These are phyloP conservation scores for Fistulifera pelliculosa DNA, from an alignment of 108 stramenopile species.

Conservation along the genomic window DNA sequence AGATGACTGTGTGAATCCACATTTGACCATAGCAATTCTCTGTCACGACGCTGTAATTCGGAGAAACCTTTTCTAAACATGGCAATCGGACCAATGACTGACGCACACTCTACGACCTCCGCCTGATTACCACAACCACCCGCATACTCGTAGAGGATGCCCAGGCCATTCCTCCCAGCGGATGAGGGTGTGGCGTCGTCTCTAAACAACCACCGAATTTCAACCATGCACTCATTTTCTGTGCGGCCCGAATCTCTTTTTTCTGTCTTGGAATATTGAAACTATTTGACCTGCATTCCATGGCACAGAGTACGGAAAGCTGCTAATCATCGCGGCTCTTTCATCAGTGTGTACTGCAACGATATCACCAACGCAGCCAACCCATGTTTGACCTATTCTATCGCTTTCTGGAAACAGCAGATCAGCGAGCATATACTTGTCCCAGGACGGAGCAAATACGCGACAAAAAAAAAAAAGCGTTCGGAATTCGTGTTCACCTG, in stretches of 20 bases:
- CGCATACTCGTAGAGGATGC: too few relatives aligned
- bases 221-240: background rate
- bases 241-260: background rate
- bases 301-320: conserved; percentile 20
- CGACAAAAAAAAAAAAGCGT: background rate
- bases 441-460: conserved; percentile 4
- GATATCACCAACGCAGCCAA: conserved; percentile 20
- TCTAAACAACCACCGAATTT: conserved; percentile 1
- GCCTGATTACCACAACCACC: too few relatives aligned
- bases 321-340: background rate
- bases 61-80: too few relatives aligned
- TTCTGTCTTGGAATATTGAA: conserved; percentile 11
- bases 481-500: background rate
- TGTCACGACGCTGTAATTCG: too few relatives aligned
- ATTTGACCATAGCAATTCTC: too few relatives aligned
- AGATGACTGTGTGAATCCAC: too few relatives aligned
- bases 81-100: too few relatives aligned
- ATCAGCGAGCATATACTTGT: background rate
- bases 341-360: conserved; percentile 26
- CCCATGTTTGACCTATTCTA: conserved; percentile 14
- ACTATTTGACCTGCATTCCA: conserved; percentile 21
- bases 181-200: too few relatives aligned
- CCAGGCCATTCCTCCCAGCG: too few relatives aligned
- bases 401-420: conserved; percentile 3
- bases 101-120: too few relatives aligned